These are phyloP conservation scores for Colletotrichum sp. DNA, from an alignment of 2,329 filamentous ascomycete genomes.

Conservation along the genomic window DNA sequence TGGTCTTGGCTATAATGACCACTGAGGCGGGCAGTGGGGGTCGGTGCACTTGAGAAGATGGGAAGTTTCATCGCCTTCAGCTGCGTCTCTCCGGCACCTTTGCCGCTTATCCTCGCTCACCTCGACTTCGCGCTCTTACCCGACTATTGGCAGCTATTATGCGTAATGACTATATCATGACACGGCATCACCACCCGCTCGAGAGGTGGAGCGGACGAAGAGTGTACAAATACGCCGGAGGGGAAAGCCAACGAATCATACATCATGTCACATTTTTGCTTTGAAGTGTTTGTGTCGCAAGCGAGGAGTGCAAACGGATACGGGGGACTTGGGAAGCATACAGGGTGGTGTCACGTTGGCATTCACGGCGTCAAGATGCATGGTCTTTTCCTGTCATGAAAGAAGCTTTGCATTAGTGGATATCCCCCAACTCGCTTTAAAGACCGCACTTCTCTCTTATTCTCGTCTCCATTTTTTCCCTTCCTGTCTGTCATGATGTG, in stretches of 20 bases:
- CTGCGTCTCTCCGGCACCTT: background rate
- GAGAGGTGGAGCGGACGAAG: background rate
- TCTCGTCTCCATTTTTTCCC: background rate
- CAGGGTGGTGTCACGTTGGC: background rate
- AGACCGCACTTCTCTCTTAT: background rate
- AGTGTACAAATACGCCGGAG: background rate
- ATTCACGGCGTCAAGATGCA: background rate
- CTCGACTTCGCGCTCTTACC: background rate
- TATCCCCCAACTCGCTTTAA: constrained; percentile 11
- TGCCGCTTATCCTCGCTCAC: background rate
- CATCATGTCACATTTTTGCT: background rate
- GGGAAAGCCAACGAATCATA: background rate
- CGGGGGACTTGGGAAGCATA: background rate
- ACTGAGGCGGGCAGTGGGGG: background rate
- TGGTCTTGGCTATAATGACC: background rate
- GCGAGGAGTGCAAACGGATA: background rate
- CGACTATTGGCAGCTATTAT: background rate
- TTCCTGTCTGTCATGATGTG: background rate
- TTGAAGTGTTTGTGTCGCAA: background rate
- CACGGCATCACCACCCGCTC: background rate
- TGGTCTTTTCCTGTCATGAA: background rate
- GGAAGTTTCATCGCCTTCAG: background rate
- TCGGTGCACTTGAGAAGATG: background rate
- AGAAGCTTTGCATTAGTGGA: constrained; percentile 7
- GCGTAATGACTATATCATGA: background rate